These are phyloP conservation scores for Pseudocercospora musae DNA, from an alignment of 2,329 filamentous ascomycete species.

Conservation along the genomic window DNA sequence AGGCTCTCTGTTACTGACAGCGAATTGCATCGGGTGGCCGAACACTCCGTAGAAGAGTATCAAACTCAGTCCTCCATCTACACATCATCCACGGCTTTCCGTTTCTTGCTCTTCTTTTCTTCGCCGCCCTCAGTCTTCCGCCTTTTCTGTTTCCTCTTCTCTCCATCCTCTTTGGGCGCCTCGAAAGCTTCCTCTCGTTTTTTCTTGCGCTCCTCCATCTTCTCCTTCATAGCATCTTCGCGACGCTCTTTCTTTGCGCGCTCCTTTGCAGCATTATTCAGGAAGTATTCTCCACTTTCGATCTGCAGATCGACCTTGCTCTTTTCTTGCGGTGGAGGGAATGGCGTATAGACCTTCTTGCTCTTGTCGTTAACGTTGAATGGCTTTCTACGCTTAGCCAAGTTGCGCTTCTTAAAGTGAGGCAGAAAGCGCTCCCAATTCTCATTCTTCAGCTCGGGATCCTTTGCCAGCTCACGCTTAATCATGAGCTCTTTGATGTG, in stretches of 20 bases:
- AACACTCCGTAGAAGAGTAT: neutral
- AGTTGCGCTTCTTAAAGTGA: slow-evolving; percentile 91
- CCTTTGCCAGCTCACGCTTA: slow-evolving; percentile 85
- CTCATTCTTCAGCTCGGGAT: slow-evolving; percentile 79
- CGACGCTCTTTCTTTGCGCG: slow-evolving; percentile 74
- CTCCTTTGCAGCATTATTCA: slow-evolving; percentile 90
- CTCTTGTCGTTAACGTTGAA: slow-evolving; percentile 86
- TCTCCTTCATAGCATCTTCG: slow-evolving; percentile 78
- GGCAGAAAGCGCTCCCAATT: slow-evolving; percentile 96
- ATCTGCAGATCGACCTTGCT: slow-evolving; percentile 98
- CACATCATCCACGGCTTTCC: slow-evolving; percentile 31
- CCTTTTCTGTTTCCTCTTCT: slow-evolving; percentile 51
- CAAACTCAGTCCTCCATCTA: slow-evolving; percentile 26
- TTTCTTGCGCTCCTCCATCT: slow-evolving; percentile 83
- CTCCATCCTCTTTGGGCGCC: slow-evolving; percentile 72
- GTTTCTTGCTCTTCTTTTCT: slow-evolving; percentile 44
- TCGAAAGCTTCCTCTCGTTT: slow-evolving; percentile 84
- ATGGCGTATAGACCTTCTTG: slow-evolving; percentile 94
- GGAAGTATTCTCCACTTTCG: slow-evolving; percentile 94
- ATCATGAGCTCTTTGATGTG: slow-evolving; percentile 97
- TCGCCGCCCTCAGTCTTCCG: slow-evolving; percentile 47
- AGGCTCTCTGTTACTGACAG: neutral
- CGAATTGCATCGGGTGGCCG: slow-evolving; percentile 1
- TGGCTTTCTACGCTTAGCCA: slow-evolving; percentile 79
- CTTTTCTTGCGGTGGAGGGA: slow-evolving; percentile 95